Evolutionary conservation across 306 rosid genomes (phyloP), one percentile per base, ranked within the genome.

Genomic region (Argentina anserina): DNA sequence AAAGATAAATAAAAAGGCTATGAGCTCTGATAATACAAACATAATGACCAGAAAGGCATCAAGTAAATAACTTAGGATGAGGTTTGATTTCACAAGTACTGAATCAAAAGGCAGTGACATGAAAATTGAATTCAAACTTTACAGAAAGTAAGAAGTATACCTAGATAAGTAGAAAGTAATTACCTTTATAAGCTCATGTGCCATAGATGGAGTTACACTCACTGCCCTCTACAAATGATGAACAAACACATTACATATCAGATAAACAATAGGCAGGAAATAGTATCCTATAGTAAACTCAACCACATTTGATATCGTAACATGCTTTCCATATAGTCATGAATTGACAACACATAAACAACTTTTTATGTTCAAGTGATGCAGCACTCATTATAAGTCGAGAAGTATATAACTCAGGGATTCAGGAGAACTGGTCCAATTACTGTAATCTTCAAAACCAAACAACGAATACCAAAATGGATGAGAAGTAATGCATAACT

Each of bases 171-270:
- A 45, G 49, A 47, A 49, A 58, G 65, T 14, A 60, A 79, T 70
- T 81, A 88, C 97, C 96, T 87, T 91, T 82, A 93, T 87, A 62
- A 91, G 75, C 61, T 89, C 80, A 75, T 87, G 80, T 25, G 98
- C 97, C 85, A 91, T 87, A 12, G 72, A 45, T 21, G 96, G 97
- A 67, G 94, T 93, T 69, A 93, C 73, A 71, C 82, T 90, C 79
- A 93, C 87, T 53, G 97, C 97, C 76, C 94, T 87, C 97, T 91
- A 62, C 87, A 85, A 10, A 37, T 46, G 5, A 28, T 39, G 72
- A 76, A 53, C 5, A 50, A 28, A 67, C 70, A 39, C 64, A 63
- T 42, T 65, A 63, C 14, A 41, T 61, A 49, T 49, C 69, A 79
- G 36, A 70, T 59, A 46, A 49, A 26, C 25, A 36, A 21, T 52